Evolutionary conservation across 2,329 filamentous ascomycete species (phyloP).

Genomic region (Aspergillus terreus): DNA sequence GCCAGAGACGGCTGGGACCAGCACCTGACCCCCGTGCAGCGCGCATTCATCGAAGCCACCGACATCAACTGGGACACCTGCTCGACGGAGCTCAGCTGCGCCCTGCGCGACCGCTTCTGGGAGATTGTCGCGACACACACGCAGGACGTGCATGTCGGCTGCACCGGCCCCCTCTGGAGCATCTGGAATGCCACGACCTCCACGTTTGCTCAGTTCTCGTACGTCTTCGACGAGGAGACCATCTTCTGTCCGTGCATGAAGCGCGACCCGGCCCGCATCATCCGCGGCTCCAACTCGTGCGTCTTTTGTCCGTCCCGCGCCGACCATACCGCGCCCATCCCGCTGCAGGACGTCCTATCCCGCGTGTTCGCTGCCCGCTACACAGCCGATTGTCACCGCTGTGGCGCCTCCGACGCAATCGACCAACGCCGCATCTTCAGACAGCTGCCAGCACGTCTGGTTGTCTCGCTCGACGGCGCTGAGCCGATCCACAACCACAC

Average conservation of each 20-base stretch:
- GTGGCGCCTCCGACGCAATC: slow-evolving; percentile 3
- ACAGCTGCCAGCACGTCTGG: slow-evolving; percentile 29
- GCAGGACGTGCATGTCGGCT: slow-evolving; percentile 7
- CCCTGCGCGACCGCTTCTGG: slow-evolving; percentile 19
- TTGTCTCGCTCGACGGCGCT: slow-evolving; percentile 16
- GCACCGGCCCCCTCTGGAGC: slow-evolving; percentile 11
- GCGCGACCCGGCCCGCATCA: background rate
- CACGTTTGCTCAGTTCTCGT: slow-evolving; percentile 27
- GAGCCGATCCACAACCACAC: slow-evolving; percentile 22
- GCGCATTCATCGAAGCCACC: slow-evolving; percentile 24
- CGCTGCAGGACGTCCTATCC: slow-evolving; percentile 17
- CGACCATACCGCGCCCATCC: background rate
- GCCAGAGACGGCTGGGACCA: slow-evolving; percentile 10
- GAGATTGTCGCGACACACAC: slow-evolving; percentile 3
- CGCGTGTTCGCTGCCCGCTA: slow-evolving; percentile 12
- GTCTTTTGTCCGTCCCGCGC: background rate
- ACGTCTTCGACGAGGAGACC: slow-evolving; percentile 11
- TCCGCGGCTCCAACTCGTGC: background rate
- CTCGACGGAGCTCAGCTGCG: slow-evolving; percentile 4
- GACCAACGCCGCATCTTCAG: slow-evolving; percentile 12
- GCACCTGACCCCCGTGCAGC: slow-evolving; percentile 15
- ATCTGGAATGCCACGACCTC: slow-evolving; percentile 23
- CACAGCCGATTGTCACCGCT: slow-evolving; percentile 6
- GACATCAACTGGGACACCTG: slow-evolving; percentile 29
- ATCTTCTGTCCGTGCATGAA: slow-evolving; percentile 3